Conservation (phyloP, 345 rosid species). For the Litchi chinensis region DNA sequence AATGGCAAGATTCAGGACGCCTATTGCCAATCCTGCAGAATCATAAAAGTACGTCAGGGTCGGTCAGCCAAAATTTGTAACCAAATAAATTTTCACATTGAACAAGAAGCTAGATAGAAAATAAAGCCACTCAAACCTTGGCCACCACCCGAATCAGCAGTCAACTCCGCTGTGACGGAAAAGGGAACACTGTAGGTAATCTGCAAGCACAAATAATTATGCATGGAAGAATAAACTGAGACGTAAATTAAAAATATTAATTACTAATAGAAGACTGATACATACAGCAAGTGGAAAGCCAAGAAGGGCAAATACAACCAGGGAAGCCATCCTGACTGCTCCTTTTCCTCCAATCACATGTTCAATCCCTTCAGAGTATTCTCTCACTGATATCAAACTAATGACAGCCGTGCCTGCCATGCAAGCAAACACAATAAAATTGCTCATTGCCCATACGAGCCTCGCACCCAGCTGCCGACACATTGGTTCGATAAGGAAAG, state of each 20-base stretch:
- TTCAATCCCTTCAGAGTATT: conserved; percentile 57
- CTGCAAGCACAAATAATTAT: conserved; percentile 44
- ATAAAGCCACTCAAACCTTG: conserved; percentile 57
- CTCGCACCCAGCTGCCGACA: conserved; percentile 79
- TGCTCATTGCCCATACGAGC: conserved; percentile 92
- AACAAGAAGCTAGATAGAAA: conserved; percentile 9
- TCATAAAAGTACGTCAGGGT: conserved; percentile 2
- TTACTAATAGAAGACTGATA: conserved; percentile 19
- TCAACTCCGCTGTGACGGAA: conserved; percentile 90
- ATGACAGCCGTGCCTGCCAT: conserved; percentile 84
- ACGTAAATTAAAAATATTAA: conserved; percentile 8
- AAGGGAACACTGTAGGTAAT: conserved; percentile 93
- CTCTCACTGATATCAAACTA: conserved; percentile 63
- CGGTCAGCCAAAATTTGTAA: not conserved
- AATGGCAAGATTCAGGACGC: conserved; percentile 90
- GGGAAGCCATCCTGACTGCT: conserved; percentile 66
- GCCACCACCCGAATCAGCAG: conserved; percentile 96
- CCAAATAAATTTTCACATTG: not conserved
- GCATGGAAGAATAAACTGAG: not conserved
- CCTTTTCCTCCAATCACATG: conserved; percentile 59
- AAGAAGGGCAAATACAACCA: conserved; percentile 81
- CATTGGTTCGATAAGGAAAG: conserved; percentile 89
- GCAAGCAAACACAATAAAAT: conserved; percentile 79
- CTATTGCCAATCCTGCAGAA: conserved; percentile 87
- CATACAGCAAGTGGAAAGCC: conserved; percentile 98